Base-by-base conservation (phyloP, 148 eudicot species). In the Heliosperma pusillum region DNA sequence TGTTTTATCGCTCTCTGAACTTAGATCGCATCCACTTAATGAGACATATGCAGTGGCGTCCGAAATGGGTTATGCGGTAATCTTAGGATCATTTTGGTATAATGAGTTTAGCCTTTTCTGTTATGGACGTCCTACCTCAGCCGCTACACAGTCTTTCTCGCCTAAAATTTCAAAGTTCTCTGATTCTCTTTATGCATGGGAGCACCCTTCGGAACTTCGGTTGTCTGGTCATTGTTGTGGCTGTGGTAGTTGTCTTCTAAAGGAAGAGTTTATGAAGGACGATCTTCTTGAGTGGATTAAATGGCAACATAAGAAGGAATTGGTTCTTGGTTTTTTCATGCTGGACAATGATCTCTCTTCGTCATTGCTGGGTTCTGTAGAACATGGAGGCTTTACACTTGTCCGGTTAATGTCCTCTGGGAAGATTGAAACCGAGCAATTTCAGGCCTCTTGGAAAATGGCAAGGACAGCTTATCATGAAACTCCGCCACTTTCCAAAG, bases 31-130 rank as follows among this genome's bases (percentile, higher is more conserved):
- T 24, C 79, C 85, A 3, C 70, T 75, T 69, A 83, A 80, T 84
- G 86, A 73, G 33, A 75, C 76, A 25, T 84, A 69, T 80, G 70
- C 55, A 20, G 78, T 61, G 83, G 80, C 84, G 72, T 87, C 90
- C 50, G 82, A 86, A 40, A 56, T 56, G 30, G 97, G 97, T 20
- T 81, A 68, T 81, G 88, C 87, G 73, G 74, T 94, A 75, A 7
- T 94, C 42, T 52, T 94, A 77, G 98, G 98, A 62, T 94, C 98
- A 7, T 88, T 94, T 73, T 91, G 91, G 97, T 79, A 85, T 56
- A 76, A 83, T 25, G 86, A 88, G 44, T 93, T 91, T 76, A 83
- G 79, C 72, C 72, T 91, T 20, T 91, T 93, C 76, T 87, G 89
- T 77, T 88, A 84, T 76, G 98, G 98, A 9, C 85, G 66, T 66